A percentile compares a stretch with the other conserved stretches of the same genome.
Evolutionary conservation across 1,284 basidiomycete genomes (phyloP).

Genomic region (Leccinum variabile): DNA sequence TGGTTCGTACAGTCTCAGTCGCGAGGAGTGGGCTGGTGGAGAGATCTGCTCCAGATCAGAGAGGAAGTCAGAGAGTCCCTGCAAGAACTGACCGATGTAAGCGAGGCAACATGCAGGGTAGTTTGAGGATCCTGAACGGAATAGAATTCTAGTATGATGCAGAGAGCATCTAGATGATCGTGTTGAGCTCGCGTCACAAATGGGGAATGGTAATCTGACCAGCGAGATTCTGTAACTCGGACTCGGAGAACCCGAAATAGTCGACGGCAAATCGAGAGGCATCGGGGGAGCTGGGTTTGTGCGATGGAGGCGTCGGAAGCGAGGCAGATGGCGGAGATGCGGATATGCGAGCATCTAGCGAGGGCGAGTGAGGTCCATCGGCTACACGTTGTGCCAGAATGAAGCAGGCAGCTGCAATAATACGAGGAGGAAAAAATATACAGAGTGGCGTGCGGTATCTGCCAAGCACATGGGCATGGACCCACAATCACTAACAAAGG

Average conservation of each 20-base stretch:
- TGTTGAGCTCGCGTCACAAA: conserved; percentile 15
- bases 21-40: conserved; percentile 28
- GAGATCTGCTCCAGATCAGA: conserved; percentile 23
- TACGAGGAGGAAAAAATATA: conserved; percentile 61
- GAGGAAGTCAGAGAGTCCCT: conserved; percentile 2
- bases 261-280: conserved; percentile 65
- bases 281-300: conserved; percentile 70
- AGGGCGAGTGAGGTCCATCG: conserved; percentile 70
- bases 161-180: conserved; percentile 51
- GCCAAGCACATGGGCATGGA: conserved; percentile 14
- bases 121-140: conserved; percentile 54
- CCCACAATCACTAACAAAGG: conserved; percentile 1
- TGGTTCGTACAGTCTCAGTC: conserved; percentile 32
- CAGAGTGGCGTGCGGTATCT: conserved; percentile 79
- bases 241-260: conserved; percentile 60
- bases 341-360: conserved; percentile 69
- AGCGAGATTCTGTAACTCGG: conserved; percentile 56
- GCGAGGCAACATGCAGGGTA: conserved; percentile 48
- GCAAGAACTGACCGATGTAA: conserved; percentile 48
- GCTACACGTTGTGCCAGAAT: conserved; percentile 67
- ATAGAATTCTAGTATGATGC: conserved; percentile 73
- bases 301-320: conserved; percentile 71
- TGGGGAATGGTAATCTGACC: conserved; percentile 42
- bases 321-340: conserved; percentile 60
- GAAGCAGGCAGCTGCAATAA: conserved; percentile 73